Base-by-base conservation (phyloP, 441 rosid species). In the Eruca vesicaria region DNA sequence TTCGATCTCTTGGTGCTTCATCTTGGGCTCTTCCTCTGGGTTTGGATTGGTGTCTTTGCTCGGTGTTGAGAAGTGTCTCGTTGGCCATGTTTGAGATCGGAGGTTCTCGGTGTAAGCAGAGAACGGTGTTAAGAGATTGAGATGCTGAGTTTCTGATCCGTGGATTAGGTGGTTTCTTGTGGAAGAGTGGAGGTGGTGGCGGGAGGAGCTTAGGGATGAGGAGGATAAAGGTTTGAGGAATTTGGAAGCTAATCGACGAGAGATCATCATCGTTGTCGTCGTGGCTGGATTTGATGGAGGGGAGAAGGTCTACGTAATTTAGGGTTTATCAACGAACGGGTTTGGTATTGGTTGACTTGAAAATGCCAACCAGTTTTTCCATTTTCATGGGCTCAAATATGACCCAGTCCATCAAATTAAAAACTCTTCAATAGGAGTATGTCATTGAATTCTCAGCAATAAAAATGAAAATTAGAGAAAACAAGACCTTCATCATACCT, bases 1-100 rank as follows among this genome's bases (percentile, higher is more conserved):
- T 69, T 91, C 97, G 77, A 92, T 90, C 77, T 95, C 98, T 65
- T 90, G 98, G 84, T 91, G 97, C 86, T 92, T 89, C 86, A 89
- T 87, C 63, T 85, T 80, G 3, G 87, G 85, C 73, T 84, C 88
- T 70, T 84, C 66, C 9, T 32, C 78, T 16, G 66, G 45, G 26
- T 75, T 66, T 60, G 67, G 68, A 53, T 78, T 86, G 16, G 52
- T 12, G 2, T 79, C 86, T 15, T 79, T 9, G 50, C 59, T 79
- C 3, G 82, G 82, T 59, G 81, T 82, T 29, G 94, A 89, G 69
- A 82, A 73, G 61, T 70, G 75, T 80, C 90, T 84, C 59, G 82
- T 68, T 18, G 78, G 45, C 68, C 71, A 74, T 77, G 68, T 63
- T 35, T 66, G 72, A 55, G 72, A 57, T 38, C 73, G 59, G 29